A percentile compares a stretch with the other conserved stretches of the same genome.
Evolutionary conservation across 306 rosid species (phyloP).

Genomic region (Crataegus laevigata): DNA sequence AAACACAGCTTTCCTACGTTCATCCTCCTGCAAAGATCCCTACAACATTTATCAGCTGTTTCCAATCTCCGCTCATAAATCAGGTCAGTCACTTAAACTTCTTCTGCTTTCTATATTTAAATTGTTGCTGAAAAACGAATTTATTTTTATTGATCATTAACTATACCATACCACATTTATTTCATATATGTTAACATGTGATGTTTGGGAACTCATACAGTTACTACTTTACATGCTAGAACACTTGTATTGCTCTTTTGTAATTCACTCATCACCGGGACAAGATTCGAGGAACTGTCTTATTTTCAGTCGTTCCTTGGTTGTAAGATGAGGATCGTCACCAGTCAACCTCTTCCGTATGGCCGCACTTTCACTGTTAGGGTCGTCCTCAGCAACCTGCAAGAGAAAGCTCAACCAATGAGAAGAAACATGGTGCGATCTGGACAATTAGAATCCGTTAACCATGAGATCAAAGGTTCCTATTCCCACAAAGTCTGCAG

Average conservation of each 20-base stretch:
- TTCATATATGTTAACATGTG: not conserved
- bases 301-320: constrained; percentile 52
- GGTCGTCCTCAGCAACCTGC: constrained; percentile 56
- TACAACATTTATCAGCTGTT: not conserved
- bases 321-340: constrained; percentile 61
- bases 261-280: constrained; percentile 43
- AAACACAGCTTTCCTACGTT: not conserved
- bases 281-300: constrained; percentile 53
- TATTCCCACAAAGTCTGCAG: not conserved
- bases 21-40: not conserved
- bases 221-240: constrained; percentile 18
- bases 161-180: not conserved
- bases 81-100: not conserved
- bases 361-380: constrained; percentile 28
- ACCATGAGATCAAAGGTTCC: not conserved
- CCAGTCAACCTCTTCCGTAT: constrained; percentile 45
- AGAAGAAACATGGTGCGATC: not conserved
- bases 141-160: not conserved
- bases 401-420: not conserved
- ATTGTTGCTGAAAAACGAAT: not conserved
- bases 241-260: not conserved
- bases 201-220: not conserved
- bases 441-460: not conserved
- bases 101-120: not conserved
- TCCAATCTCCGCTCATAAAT: not conserved